Evolutionary conservation across 306 rosid species (phyloP).

Genomic region (Trichosanthes truncata): DNA sequence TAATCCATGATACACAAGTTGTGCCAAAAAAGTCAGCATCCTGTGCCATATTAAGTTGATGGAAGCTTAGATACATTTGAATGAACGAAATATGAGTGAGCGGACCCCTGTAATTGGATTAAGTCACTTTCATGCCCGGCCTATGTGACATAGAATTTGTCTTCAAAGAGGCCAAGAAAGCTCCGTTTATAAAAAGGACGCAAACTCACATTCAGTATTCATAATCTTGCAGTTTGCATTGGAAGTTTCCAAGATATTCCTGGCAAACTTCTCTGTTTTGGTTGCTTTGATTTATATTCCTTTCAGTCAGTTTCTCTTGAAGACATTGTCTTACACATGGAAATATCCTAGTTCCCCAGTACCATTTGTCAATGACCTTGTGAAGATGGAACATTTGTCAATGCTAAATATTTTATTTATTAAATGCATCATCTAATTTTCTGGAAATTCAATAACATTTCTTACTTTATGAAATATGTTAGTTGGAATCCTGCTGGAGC

Average conservation of each 20-base stretch:
- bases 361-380: neutral
- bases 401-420: neutral
- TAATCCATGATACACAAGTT: neutral
- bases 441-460: conserved; percentile 12
- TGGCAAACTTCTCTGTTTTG: neutral
- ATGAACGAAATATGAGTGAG: neutral
- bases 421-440: conserved; percentile 1
- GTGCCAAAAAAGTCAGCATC: neutral
- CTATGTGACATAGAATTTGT: neutral
- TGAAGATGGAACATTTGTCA: neutral
- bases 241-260: neutral
- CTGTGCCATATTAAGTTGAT: neutral
- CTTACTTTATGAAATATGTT: conserved; percentile 23
- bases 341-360: neutral
- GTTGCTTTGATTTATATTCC: neutral
- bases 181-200: neutral
- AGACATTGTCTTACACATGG: neutral
- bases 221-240: neutral
- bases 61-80: neutral
- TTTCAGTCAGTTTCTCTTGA: neutral
- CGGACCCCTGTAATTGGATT: neutral
- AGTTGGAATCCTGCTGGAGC: conserved; percentile 98
- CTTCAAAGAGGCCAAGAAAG: neutral
- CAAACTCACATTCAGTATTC: neutral
- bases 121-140: neutral